Evolutionary conservation across 805 yeast species (phyloP).

Genomic region (Pichia rugopelliculosa): DNA sequence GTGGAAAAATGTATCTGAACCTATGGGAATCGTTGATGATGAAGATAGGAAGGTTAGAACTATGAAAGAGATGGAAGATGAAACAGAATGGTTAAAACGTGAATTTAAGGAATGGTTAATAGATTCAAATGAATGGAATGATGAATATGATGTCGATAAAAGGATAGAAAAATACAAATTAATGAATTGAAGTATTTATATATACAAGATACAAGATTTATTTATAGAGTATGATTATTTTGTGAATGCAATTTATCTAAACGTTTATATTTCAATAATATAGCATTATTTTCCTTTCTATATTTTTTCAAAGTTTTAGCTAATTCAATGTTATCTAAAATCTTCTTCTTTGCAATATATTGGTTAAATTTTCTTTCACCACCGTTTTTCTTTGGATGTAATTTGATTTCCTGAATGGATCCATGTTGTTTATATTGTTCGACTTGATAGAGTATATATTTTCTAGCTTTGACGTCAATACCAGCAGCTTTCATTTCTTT

Average conservation of each 20-base stretch:
- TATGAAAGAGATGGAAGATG: slow-evolving; percentile 59
- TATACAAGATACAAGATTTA: neutral
- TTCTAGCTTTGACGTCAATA: slow-evolving; percentile 61
- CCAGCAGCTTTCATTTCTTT: slow-evolving; percentile 65
- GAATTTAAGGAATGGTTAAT: slow-evolving; percentile 32
- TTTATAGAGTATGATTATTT: slow-evolving; percentile 4
- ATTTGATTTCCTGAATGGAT: slow-evolving; percentile 38
- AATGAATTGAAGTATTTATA: neutral
- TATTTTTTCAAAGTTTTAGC: slow-evolving; percentile 26
- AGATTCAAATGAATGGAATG: too few relatives aligned
- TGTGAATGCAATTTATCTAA: slow-evolving; percentile 22
- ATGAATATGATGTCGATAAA: slow-evolving; percentile 1
- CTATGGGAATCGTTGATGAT: slow-evolving; percentile 35
- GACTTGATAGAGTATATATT: slow-evolving; percentile 67
- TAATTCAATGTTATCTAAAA: slow-evolving; percentile 41
- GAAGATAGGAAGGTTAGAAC: slow-evolving; percentile 52
- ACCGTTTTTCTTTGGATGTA: slow-evolving; percentile 69
- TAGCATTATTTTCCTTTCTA: slow-evolving; percentile 16
- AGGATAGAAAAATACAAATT: neutral
- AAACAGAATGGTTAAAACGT: slow-evolving; percentile 49
- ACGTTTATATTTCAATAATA: slow-evolving; percentile 11
- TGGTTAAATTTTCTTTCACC: slow-evolving; percentile 79
- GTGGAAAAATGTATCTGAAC: slow-evolving; percentile 21
- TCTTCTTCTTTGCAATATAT: slow-evolving; percentile 51
- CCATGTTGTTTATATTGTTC: slow-evolving; percentile 53